A percentile compares a stretch with the other conserved stretches of the same genome.
These are phyloP conservation scores for Eleusine coracana DNA, from an alignment of 176 grass and related monocot species.

Conservation along the genomic window DNA sequence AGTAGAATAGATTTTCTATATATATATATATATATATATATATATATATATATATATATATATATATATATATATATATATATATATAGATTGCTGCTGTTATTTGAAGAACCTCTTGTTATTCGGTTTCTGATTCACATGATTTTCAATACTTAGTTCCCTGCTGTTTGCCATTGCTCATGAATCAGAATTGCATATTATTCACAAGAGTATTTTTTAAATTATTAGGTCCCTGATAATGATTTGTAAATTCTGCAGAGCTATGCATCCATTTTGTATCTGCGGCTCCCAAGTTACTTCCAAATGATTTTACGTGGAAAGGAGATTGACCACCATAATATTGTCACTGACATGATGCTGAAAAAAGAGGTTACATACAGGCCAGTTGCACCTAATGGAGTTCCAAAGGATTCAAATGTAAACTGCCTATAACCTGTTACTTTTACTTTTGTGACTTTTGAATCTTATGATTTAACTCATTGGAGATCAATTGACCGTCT, in stretches of 20 bases:
- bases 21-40: too few relatives aligned
- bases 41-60: too few relatives aligned
- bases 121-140: conserved; percentile 8
- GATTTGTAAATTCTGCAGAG: conserved; percentile 63
- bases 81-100: conserved; percentile 19
- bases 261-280: conserved; percentile 98
- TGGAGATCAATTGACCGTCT: conserved; percentile 27
- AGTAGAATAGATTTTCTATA: too few relatives aligned
- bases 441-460: conserved; percentile 32
- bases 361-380: conserved; percentile 95
- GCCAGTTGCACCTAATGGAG: conserved; percentile 61
- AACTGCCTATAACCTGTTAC: conserved; percentile 20
- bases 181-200: conserved; percentile 21
- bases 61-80: too few relatives aligned
- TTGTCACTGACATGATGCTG: conserved; percentile 97
- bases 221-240: conserved; percentile 4
- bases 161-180: neutral
- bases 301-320: conserved; percentile 91
- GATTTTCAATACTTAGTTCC: conserved; percentile 1
- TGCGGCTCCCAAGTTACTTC: conserved; percentile 76
- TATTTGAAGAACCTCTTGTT: neutral
- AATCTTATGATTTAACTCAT: conserved; percentile 30
- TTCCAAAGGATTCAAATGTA: conserved; percentile 86
- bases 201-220: neutral
- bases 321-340: conserved; percentile 95